phyloP scores from a whole-genome alignment of 768 basidiomycete genomes.

The Chalciporus piperatus region DNA sequence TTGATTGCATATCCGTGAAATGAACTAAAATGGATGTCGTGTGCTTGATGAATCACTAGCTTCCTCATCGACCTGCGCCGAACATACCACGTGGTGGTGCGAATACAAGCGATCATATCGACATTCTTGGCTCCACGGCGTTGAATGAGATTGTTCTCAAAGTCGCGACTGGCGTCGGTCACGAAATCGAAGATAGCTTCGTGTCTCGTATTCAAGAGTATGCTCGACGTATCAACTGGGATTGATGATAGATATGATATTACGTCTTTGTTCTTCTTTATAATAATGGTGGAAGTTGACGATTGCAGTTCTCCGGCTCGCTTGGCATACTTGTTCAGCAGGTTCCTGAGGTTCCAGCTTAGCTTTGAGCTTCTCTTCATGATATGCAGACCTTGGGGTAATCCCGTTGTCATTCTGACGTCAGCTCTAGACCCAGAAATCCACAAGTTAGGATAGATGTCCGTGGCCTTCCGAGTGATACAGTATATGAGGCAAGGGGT shows the following conservation, averaged over 20 bases:
- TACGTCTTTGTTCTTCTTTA: slow-evolving; percentile 3
- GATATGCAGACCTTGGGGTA: background rate
- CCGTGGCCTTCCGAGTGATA: background rate
- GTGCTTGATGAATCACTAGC: slow-evolving; percentile 37
- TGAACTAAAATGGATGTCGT: slow-evolving; percentile 4
- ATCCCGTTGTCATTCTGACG: background rate
- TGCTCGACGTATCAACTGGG: slow-evolving; percentile 73
- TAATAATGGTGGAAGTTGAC: slow-evolving; percentile 1
- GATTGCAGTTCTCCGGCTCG: background rate
- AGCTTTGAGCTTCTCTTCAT: slow-evolving; percentile 4
- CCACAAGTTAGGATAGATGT: background rate
- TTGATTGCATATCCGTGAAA: background rate
- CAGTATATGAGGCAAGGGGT: slow-evolving; percentile 2
- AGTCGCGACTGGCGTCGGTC: slow-evolving; percentile 79
- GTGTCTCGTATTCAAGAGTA: slow-evolving; percentile 82
- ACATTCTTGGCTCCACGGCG: slow-evolving; percentile 72
- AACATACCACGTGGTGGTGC: slow-evolving; percentile 86
- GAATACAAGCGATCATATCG: slow-evolving; percentile 89
- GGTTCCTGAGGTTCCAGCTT: background rate
- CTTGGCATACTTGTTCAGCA: background rate
- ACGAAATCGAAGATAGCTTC: slow-evolving; percentile 66
- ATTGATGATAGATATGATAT: slow-evolving; percentile 35
- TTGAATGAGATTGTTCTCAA: slow-evolving; percentile 90
- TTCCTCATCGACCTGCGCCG: slow-evolving; percentile 73
- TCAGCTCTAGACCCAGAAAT: background rate